Evolutionary conservation across 2,329 filamentous ascomycete genomes (phyloP), one percentile per base, ranked within the genome.

Genomic region (Rhynchosporium secalis): DNA sequence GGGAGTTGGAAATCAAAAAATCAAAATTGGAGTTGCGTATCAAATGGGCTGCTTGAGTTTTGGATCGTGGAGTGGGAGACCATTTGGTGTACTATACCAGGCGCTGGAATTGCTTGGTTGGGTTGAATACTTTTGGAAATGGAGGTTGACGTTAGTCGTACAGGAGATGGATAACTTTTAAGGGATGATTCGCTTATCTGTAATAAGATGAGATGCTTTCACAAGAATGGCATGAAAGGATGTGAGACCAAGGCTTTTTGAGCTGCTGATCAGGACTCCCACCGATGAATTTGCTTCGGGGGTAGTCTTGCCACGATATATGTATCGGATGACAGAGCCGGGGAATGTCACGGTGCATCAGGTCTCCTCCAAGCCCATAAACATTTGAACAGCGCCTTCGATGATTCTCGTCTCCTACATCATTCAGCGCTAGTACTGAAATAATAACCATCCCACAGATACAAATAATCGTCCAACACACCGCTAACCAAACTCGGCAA

Each of bases 361-460:
- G 20, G 20, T 20, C 20, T 20, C 20, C 20, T 20, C 20, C 20
- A 20, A 20, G 20, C n/a, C n/a, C 3, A 26, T 3, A 40, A 5
- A 10, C 20, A 26, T 1, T 40, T 28, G 20, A 54, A n/a, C 51
- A 54, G 12, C 51, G 51, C 51, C 20, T 41, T 29, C 28, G 10
- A 13, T 41, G 20, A 41, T 54, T 28, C n/a, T 7, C 38, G 20
- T 49, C 40, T 49, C 54, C 40, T 57, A 48, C 28, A 59, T 66
- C 65, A 73, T 59, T 73, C 71, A 3, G 71, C 70, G 56, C 71
- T 73, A 6, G 72, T 73, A 65, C 72, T 74, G 47, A 98, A 99
- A 77, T 98, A 96, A 76, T 97, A 98, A 71, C 96, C 93, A 77
- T 97, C 92, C 95, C 95, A 99, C 38, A 99, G 81, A 75, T 96